Base-by-base conservation (phyloP, 2,329 filamentous ascomycete genomes). In the Penicillium decumbens region DNA sequence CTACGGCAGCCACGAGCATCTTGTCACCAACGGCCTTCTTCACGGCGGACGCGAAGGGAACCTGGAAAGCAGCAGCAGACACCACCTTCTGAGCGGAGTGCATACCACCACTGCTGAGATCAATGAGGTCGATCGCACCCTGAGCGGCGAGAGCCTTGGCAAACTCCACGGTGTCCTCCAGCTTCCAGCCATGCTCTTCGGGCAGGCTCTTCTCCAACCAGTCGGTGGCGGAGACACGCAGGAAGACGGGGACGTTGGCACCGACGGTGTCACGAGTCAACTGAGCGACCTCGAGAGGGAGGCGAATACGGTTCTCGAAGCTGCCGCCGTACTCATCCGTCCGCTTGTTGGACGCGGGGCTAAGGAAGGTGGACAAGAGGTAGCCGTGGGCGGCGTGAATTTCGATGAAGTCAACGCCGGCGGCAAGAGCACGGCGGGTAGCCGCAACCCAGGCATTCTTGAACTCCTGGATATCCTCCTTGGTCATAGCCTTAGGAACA, bases 341-440 rank as follows among this genome's bases (percentile, higher is more conserved):
- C n/a, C 88, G 78, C 51, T 80, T 72, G 71, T 93, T 93, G 27
- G 77, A 76, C 1, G 79, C 78, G 0, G 87, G 84, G 1, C 80
- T 83, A 3, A 90, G 53, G 74, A 92, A 92, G 1, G 74, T 71
- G 58, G 84, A 82, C 1, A 92, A 71, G 0, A 93, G 77, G 64
- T 91, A 92, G 1, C 88, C 88, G 64, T 92, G 88, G 0, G 87
- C 88, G 56, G 77, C 80, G 72, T 93, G 88, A 41, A 93, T 81
- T 66, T 93, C 88, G 53, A 93, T 84, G 6, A 83, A 79, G 63
- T 95, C 89, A 45, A 89, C 80, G 0, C 89, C 89, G 2, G 83
- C 85, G 51, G 80, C 73, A 3, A 91, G 69, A 1, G 88, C 80
- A 40, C 84, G 74, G 57, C 75, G 73, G 0, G 79, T 78, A 1